These are phyloP conservation scores for Parascedosporium putredinis DNA, from an alignment of 2,329 filamentous ascomycete species.

Conservation along the genomic window DNA sequence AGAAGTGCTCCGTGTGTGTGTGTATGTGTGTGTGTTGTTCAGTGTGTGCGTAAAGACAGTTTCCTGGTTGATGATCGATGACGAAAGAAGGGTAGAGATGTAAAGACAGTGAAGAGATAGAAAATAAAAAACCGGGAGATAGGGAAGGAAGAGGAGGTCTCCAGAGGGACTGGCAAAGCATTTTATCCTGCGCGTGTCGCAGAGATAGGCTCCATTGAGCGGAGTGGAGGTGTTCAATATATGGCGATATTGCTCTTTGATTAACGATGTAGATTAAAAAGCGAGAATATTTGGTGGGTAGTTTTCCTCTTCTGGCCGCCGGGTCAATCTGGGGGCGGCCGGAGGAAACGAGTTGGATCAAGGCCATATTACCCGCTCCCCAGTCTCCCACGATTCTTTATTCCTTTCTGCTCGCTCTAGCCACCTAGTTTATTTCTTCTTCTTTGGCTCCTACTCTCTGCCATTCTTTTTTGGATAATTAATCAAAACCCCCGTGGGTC, in stretches of 20 bases:
- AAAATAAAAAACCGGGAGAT: background rate
- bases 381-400: too few relatives aligned
- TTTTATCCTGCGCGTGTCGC: background rate
- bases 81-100: background rate
- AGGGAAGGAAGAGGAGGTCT: background rate
- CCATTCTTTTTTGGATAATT: too few relatives aligned
- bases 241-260: background rate
- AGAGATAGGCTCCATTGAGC: background rate
- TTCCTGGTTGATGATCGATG: background rate
- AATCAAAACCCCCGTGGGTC: background rate
- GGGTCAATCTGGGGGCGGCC: background rate
- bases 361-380: background rate
- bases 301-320: slow-evolving; percentile 4
- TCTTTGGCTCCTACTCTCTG: too few relatives aligned
- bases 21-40: too few relatives aligned
- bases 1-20: too few relatives aligned
- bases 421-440: too few relatives aligned
- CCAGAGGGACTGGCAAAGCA: background rate
- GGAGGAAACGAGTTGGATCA: background rate
- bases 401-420: too few relatives aligned
- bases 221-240: background rate
- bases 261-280: slow-evolving; percentile 1
- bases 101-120: background rate
- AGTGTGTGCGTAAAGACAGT: too few relatives aligned
- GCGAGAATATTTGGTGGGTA: background rate